Evolutionary conservation across 208 protist species (phyloP), one percentile per base, ranked within the genome.

Genomic region (Paratrypanosoma confusum): DNA sequence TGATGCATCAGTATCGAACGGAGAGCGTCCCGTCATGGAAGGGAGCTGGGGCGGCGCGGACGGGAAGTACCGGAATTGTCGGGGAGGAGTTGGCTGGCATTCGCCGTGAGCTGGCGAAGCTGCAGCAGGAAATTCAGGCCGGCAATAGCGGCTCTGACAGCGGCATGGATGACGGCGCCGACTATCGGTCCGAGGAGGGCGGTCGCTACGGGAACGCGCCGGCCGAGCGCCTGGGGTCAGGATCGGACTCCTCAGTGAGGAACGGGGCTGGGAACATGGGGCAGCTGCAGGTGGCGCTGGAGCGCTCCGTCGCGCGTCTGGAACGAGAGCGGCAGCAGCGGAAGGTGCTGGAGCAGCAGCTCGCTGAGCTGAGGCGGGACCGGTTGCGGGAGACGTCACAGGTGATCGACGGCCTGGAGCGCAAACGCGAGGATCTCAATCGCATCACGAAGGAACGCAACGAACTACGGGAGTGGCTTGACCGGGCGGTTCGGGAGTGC

Each of bases 401-500:
- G n/a, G n/a, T 24, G 5, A 10, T 57, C 10, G 23, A 20, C 5
- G 11, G 4, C 22, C 34, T 52, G 39, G 24, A 31, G 10, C 23
- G 13, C 10, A 54, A 63, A 24, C 7, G 37, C 11, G 16, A 53
- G 17, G 40, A 59, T 13, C 22, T 66, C 11, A 17, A 14, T 6
- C 8, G 23, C 10, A 34, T 66, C 1, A 45, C 22, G 29, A 39
- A 47, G 34, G 60, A 68, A 39, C 31, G 55, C 3, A 39, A 51
- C 26, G 46, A 55, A n/a, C 16, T 68, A 32, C 50, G 38, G 14
- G 39, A 50, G 27, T 68, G 60, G 60, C 32, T 68, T 20, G 54
- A 58, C 21, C 50, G 60, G 0, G 60, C 46, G 0, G 60, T 63
- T 21, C 33, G 1, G 10, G 60, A 68, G 34, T 68, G 54, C 17